Percentiles rank a stretch among this genome's conserved stretches.
These are phyloP conservation scores for Pseudocercospora crystallina DNA, from an alignment of 2,329 filamentous ascomycete species.

Conservation along the genomic window DNA sequence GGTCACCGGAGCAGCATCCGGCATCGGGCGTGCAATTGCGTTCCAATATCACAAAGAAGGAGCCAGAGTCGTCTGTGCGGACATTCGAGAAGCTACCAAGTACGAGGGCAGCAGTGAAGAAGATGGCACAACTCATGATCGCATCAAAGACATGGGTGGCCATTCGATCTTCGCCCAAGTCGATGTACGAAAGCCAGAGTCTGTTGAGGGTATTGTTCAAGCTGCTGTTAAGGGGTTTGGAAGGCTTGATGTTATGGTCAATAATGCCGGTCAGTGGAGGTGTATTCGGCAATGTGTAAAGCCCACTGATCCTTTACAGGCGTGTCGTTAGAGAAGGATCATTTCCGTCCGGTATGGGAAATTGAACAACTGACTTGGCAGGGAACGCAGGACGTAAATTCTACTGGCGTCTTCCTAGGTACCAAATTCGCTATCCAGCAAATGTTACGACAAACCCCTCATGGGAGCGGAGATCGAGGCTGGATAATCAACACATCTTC, in stretches of 20 bases:
- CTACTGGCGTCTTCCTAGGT: slow-evolving; percentile 42
- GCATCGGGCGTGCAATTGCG: slow-evolving; percentile 30
- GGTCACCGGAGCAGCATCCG: slow-evolving; percentile 32
- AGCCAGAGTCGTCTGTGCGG: slow-evolving; percentile 31
- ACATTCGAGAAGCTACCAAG: slow-evolving; percentile 25
- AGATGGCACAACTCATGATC: slow-evolving; percentile 34
- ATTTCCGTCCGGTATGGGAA: slow-evolving; percentile 22
- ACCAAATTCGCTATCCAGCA: slow-evolving; percentile 50
- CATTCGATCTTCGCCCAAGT: slow-evolving; percentile 38
- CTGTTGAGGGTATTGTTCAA: slow-evolving; percentile 27
- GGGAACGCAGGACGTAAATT: slow-evolving; percentile 37
- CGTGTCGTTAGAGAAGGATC: slow-evolving; percentile 19
- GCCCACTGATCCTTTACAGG: slow-evolving; percentile 9
- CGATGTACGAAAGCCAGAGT: slow-evolving; percentile 31
- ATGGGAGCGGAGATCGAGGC: slow-evolving; percentile 43
- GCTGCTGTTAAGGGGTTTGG: slow-evolving; percentile 23
- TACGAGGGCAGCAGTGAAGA: slow-evolving; percentile 21
- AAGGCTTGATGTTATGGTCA: slow-evolving; percentile 23
- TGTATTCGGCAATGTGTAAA: not conserved
- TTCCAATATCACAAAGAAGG: slow-evolving; percentile 28
- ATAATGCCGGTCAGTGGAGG: slow-evolving; percentile 6
- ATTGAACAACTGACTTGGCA: slow-evolving; percentile 21
- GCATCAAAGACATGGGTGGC: slow-evolving; percentile 32
- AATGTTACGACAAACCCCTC: slow-evolving; percentile 51
- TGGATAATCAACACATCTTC: slow-evolving; percentile 54